Evolutionary conservation across 2,329 filamentous ascomycete genomes (phyloP).

Genomic region (Cladophialophora chaetospira): DNA sequence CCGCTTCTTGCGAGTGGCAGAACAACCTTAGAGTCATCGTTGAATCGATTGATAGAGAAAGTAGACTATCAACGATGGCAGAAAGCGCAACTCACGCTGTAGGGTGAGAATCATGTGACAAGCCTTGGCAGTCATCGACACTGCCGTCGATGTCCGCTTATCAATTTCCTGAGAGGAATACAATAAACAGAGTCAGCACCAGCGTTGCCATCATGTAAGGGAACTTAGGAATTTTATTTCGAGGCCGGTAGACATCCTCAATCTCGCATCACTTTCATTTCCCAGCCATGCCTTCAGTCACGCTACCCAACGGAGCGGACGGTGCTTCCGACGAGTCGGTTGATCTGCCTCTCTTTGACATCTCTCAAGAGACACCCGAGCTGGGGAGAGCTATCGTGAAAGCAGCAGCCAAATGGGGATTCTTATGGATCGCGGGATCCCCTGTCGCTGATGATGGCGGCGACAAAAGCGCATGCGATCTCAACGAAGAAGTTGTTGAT

Average conservation of each 20-base stretch:
- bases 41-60: no score
- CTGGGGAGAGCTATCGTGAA: slow-evolving; percentile 71
- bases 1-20: no score
- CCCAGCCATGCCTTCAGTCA: slow-evolving; percentile 8
- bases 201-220: neutral
- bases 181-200: neutral
- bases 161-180: no score
- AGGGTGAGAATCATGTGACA: no score
- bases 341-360: slow-evolving; percentile 78
- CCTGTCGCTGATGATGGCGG: neutral
- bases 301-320: slow-evolving; percentile 10
- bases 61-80: no score
- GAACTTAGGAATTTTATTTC: neutral
- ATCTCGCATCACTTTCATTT: neutral
- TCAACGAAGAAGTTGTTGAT: slow-evolving; percentile 11
- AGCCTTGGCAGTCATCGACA: no score
- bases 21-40: no score
- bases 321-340: slow-evolving; percentile 10
- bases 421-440: slow-evolving; percentile 70
- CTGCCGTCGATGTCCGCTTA: no score
- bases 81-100: no score
- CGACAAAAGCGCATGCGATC: neutral
- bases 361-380: slow-evolving; percentile 60
- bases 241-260: neutral
- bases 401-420: slow-evolving; percentile 80